These are phyloP conservation scores for Trichoderma sp. DNA, from an alignment of 2,329 filamentous ascomycete genomes.

Conservation along the genomic window DNA sequence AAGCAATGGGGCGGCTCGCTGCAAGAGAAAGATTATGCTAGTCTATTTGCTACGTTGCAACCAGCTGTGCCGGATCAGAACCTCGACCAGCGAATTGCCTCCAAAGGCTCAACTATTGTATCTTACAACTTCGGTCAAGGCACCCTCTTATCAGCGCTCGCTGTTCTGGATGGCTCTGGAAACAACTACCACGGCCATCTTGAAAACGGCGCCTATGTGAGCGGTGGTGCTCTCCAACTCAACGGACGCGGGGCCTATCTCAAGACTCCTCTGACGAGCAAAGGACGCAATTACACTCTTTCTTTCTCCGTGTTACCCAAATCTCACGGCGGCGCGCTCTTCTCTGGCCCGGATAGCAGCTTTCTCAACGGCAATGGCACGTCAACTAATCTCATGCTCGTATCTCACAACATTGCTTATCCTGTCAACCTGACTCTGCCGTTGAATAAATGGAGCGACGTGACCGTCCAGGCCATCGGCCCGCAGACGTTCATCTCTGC, in stretches of 20 bases:
- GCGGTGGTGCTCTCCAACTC: constrained; percentile 34
- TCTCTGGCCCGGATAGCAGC: constrained; percentile 21
- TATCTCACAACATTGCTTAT: constrained; percentile 20
- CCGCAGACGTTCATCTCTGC: constrained; percentile 19
- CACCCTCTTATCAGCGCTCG: constrained; percentile 29
- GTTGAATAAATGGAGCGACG: constrained; percentile 22
- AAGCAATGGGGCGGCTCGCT: constrained; percentile 31
- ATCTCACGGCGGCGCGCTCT: constrained; percentile 19
- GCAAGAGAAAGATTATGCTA: constrained; percentile 20
- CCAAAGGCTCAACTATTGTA: constrained; percentile 24
- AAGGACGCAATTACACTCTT: constrained; percentile 59
- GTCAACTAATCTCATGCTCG: constrained; percentile 20
- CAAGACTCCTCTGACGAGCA: constrained; percentile 50
- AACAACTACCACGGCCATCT: constrained; percentile 26
- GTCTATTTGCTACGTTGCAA: constrained; percentile 26
- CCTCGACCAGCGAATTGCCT: constrained; percentile 26
- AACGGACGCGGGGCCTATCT: constrained; percentile 41
- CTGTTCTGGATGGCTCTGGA: constrained; percentile 25
- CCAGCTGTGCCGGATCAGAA: constrained; percentile 28
- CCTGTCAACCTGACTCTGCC: constrained; percentile 22
- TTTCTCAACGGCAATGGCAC: constrained; percentile 21
- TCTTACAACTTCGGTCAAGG: constrained; percentile 29
- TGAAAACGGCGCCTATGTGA: constrained; percentile 33
- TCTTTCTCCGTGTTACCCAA: constrained; percentile 41
- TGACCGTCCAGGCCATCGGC: constrained; percentile 17